Conservation (phyloP, 2,329 filamentous ascomycete genomes). For the Pestalotiopsis sp. region DNA sequence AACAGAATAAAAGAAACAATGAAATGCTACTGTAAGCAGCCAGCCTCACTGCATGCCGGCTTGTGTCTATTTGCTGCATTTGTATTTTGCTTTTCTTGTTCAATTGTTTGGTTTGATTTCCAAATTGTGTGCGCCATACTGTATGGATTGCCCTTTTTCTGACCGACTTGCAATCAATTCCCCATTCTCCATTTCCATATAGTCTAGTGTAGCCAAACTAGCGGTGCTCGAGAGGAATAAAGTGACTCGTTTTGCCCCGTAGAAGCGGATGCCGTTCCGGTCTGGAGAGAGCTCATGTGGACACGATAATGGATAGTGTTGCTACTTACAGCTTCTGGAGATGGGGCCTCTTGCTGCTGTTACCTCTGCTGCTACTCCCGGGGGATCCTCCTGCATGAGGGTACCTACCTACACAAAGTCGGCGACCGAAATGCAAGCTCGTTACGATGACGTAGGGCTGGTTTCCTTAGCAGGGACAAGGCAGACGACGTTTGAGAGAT, state of each 20-base stretch:
- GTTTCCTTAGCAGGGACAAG: not conserved
- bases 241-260: not conserved
- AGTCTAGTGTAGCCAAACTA: not conserved
- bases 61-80: not conserved
- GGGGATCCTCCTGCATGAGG: not conserved
- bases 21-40: slow-evolving; percentile 1
- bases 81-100: not conserved
- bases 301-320: not conserved
- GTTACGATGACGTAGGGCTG: slow-evolving; percentile 2
- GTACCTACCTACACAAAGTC: not conserved
- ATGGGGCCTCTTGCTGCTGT: not conserved
- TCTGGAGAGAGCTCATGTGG: not conserved
- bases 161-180: slow-evolving; percentile 9
- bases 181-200: not conserved
- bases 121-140: slow-evolving; percentile 3
- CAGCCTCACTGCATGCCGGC: not conserved
- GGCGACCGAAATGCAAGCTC: not conserved
- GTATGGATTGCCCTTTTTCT: slow-evolving; percentile 8
- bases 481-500: slow-evolving; percentile 4
- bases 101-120: not conserved
- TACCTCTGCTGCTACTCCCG: not conserved
- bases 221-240: not conserved
- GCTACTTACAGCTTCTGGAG: not conserved
- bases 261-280: not conserved
- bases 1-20: not conserved